Conservation (phyloP, 148 eudicot genomes). For the Diospyros kaki region DNA sequence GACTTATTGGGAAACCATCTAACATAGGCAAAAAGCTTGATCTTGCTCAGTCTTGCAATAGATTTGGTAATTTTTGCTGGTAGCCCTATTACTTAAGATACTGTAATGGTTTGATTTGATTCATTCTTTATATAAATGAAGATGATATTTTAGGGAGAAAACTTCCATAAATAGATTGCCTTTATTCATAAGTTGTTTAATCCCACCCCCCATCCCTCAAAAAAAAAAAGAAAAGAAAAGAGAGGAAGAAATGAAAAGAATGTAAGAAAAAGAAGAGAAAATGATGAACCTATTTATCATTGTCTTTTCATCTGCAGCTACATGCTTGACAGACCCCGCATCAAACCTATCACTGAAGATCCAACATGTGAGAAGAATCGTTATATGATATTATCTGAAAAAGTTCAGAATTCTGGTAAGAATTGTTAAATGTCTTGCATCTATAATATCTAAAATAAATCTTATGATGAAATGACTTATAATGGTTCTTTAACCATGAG, state of each 20-base stretch:
- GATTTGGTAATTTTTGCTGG: background rate
- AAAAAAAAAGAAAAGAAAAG: no score
- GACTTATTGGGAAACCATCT: background rate
- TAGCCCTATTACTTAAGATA: background rate
- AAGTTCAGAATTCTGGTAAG: constrained; percentile 56
- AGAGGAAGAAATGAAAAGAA: no score
- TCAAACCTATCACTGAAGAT: constrained; percentile 88
- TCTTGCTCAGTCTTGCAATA: background rate
- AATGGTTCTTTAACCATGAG: background rate
- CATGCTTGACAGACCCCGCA: constrained; percentile 82
- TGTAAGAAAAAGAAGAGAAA: background rate
- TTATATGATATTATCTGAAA: constrained; percentile 79
- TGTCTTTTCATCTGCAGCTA: constrained; percentile 38
- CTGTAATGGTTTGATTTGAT: background rate
- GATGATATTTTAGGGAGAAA: no score
- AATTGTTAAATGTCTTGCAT: background rate
- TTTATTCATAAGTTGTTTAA: no score
- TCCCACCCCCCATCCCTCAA: no score
- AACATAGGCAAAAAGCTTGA: background rate
- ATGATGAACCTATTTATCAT: constrained; percentile 7
- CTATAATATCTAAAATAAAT: background rate
- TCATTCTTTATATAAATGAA: background rate
- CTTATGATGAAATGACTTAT: background rate
- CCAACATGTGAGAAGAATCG: constrained; percentile 66
- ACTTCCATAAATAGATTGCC: no score